phyloP scores from a whole-genome alignment of 495 filamentous ascomycete species.

The Astrocystis sublimbata region DNA sequence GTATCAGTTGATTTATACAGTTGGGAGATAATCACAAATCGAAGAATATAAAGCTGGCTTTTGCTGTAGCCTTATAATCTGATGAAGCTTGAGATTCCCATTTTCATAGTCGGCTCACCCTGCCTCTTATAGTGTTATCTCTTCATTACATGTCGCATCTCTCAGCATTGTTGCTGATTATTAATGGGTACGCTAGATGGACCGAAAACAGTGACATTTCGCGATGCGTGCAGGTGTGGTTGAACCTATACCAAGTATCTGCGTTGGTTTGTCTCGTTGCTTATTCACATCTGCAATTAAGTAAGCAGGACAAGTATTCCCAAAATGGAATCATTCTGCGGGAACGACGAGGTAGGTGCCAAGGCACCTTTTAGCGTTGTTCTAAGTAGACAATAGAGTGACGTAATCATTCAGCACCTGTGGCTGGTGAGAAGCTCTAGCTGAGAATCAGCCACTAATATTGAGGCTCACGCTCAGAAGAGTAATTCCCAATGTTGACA shows the following conservation, averaged over 20 bases:
- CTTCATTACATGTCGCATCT: not conserved
- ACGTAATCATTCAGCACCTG: not conserved
- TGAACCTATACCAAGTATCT: not conserved
- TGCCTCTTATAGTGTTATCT: not conserved
- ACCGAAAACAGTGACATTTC: conserved; percentile 6
- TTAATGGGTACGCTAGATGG: not conserved
- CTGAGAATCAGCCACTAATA: too few species aligned
- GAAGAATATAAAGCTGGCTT: not conserved
- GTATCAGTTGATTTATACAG: not conserved
- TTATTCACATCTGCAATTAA: not conserved
- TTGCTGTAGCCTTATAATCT: not conserved
- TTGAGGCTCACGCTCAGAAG: too few species aligned
- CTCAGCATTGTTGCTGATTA: not conserved
- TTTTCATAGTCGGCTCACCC: not conserved
- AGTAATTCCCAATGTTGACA: too few species aligned
- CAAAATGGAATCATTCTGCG: conserved; percentile 12
- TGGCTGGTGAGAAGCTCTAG: not conserved
- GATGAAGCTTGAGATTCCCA: conserved; percentile 3
- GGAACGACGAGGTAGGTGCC: not conserved
- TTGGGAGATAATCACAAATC: not conserved
- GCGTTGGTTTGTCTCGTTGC: not conserved
- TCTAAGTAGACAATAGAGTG: not conserved
- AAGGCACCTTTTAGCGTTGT: too few species aligned
- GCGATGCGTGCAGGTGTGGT: conserved; percentile 6
- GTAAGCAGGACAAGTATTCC: not conserved